A percentile compares a stretch with the other conserved stretches of the same genome.
These are phyloP conservation scores for Penicillium cosmopolitanum DNA, from an alignment of 495 filamentous ascomycete genomes.

Conservation along the genomic window DNA sequence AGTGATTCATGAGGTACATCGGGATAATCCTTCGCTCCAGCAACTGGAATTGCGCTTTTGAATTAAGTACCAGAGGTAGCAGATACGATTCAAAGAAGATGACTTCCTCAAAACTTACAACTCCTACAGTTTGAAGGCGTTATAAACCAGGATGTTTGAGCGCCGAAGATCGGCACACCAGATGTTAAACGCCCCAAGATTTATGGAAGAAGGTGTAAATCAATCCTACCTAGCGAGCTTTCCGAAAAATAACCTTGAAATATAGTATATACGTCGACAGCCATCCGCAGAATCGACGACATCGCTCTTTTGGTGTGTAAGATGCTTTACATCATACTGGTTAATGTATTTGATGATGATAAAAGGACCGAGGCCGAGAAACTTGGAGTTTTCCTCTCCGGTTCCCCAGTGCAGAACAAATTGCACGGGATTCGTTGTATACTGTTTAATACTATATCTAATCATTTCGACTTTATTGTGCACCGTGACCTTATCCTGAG, in stretches of 20 bases:
- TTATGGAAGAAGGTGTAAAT: background rate
- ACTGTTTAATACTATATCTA: conserved; percentile 38
- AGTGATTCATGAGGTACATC: no score
- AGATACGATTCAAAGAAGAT: no score
- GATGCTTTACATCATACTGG: conserved; percentile 12
- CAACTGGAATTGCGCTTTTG: no score
- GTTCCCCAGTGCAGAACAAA: conserved; percentile 38
- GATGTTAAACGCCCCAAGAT: conserved; percentile 21
- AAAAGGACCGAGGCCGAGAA: conserved; percentile 24
- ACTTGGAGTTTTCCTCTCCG: conserved; percentile 17
- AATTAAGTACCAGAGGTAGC: no score
- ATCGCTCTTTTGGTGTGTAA: conserved; percentile 37
- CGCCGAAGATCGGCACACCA: conserved; percentile 27
- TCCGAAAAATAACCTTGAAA: conserved; percentile 38
- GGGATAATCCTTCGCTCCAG: no score
- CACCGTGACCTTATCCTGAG: conserved; percentile 9
- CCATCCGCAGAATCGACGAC: conserved; percentile 39
- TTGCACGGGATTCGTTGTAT: conserved; percentile 44
- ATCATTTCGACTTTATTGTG: conserved; percentile 45
- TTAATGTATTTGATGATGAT: conserved; percentile 48
- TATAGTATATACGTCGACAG: conserved; percentile 42
- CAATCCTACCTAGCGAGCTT: conserved; percentile 27
- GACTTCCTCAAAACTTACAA: background rate
- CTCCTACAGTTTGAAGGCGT: background rate
- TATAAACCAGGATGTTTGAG: conserved; percentile 23